Evolutionary conservation across 2,329 filamentous ascomycete genomes (phyloP), one percentile per base, ranked within the genome.

Genomic region (Dactylellina haptotyla): DNA sequence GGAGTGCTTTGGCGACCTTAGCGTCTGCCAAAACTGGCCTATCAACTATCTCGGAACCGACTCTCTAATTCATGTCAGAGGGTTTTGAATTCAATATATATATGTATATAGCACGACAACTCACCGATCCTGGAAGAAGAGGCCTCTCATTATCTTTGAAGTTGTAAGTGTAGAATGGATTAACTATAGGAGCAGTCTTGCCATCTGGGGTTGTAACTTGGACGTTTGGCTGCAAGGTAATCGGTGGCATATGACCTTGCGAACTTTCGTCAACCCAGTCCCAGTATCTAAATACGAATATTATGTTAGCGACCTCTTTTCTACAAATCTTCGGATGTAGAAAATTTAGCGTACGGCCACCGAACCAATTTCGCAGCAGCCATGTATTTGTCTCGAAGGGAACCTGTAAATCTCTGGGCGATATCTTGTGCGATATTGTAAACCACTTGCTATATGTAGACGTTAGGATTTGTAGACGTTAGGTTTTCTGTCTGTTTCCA

Each of bases 241-340:
- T 45, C 18, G 53, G 32, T 3, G 76, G 76, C 16, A 76, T 37
- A 4, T 58, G 57, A n/a, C 74, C 74, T 37, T 39, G 30, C 4
- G 61, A 67, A 4, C 48, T n/a, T 6, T 63, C 34, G 6, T 54
- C 28, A 39, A 74, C 23, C 76, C 76, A 77, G 58, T 77, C 76
- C 76, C 76, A 77, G 66, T 76, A 77, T 39, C 76, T 77, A 53
- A 34, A 26, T n/a, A n/a, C n/a, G 4, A 4, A 18, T 18, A 12
- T 41, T 12, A 10, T 4, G n/a, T 63, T 34, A 53, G 39, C n/a
- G 39, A 16, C n/a, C 8, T 43, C 5, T 5, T 14, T 34, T 6
- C 5, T 34, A 34, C 5, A 14, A 34, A n/a, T 2, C n/a, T 2
- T 20, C n/a, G 4, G 4, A 34, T 26, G 6, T 14, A 32, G 51